These are phyloP conservation scores for Copromyces sp. DNA, from an alignment of 495 filamentous ascomycete genomes.

Conservation along the genomic window DNA sequence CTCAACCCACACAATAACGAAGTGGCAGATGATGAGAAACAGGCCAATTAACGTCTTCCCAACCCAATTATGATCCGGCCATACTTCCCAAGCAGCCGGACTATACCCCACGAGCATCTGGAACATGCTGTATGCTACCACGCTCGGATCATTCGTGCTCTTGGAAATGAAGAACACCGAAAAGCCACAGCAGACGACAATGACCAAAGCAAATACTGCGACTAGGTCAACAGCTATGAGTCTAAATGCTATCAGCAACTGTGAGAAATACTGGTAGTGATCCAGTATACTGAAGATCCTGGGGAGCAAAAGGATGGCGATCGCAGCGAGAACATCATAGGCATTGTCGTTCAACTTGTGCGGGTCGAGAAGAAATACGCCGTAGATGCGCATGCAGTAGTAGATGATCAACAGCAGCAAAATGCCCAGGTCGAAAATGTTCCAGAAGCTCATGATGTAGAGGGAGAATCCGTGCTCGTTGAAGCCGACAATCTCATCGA, in stretches of 20 bases:
- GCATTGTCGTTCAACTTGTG: constrained; percentile 64
- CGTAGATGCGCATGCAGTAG: constrained; percentile 79
- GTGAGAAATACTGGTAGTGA: constrained; percentile 90
- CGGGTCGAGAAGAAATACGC: constrained; percentile 64
- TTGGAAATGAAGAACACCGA: constrained; percentile 85
- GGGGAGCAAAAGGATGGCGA: constrained; percentile 80
- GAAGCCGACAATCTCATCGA: constrained; percentile 88
- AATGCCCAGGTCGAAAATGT: constrained; percentile 84
- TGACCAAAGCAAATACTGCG: constrained; percentile 69
- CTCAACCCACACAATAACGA: constrained; percentile 60
- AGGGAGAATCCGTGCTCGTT: constrained; percentile 89
- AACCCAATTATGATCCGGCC: constrained; percentile 67
- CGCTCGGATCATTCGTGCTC: constrained; percentile 48
- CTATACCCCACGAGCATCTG: constrained; percentile 84
- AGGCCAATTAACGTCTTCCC: constrained; percentile 64
- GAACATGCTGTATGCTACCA: constrained; percentile 79
- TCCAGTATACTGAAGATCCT: constrained; percentile 85
- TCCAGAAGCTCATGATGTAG: constrained; percentile 96
- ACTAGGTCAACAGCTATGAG: constrained; percentile 85
- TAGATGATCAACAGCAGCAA: constrained; percentile 77
- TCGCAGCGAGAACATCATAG: constrained; percentile 83
- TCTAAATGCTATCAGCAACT: constrained; percentile 82
- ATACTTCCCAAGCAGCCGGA: constrained; percentile 47
- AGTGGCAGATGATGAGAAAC: constrained; percentile 90
- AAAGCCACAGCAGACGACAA: constrained; percentile 85